Evolutionary conservation across 306 rosid species (phyloP), one percentile per base, ranked within the genome.

Genomic region (Acmispon strigosus): DNA sequence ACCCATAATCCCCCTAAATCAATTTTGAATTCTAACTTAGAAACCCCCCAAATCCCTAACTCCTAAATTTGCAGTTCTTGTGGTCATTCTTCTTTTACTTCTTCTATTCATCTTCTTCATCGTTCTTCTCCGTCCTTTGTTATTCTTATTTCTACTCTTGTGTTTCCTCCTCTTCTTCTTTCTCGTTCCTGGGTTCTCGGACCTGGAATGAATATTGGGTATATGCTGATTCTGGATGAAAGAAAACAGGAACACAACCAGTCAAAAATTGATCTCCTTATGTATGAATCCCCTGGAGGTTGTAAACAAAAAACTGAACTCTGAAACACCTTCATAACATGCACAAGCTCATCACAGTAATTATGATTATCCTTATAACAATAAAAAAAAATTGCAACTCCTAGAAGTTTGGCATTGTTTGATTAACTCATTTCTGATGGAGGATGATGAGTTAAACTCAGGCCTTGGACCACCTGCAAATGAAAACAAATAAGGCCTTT

Each of bases 231-330:
- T 29, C n/a, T 19, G 80, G 74, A 66, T 77, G 73, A 63, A 88
- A 88, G 74, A 88, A 88, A 27, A 85, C 88, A 0, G 90, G 88
- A 75, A 88, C 77, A 24, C 90, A 88, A 12, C 88, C 90, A 0
- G 50, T 84, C 91, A 42, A 86, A 86, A 1, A 77, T 84, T 53
- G 91, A 81, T 62, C 84, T 64, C 14, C 86, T 83, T 0, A 86
- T 86, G 74, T 8, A 86, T 7, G 91, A 84, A 76, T 86, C 91
- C 11, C 88, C 85, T 0, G 85, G 71, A 19, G 91, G 91, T 76
- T 86, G 86, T 13, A 86, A 64, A 69, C 88, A 84, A 54, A 86
- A 86, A n/a, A 61, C 63, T 14, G 91, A 86, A 2, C 60, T 77
- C 11, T 79, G 80, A 63, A 86, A 82, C 44, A 69, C 83, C 66